Percentiles rank a stretch among this genome's conserved stretches.
Evolutionary conservation across 78 protist genomes (phyloP).

Genomic region (Emiliania huxleyi): DNA sequence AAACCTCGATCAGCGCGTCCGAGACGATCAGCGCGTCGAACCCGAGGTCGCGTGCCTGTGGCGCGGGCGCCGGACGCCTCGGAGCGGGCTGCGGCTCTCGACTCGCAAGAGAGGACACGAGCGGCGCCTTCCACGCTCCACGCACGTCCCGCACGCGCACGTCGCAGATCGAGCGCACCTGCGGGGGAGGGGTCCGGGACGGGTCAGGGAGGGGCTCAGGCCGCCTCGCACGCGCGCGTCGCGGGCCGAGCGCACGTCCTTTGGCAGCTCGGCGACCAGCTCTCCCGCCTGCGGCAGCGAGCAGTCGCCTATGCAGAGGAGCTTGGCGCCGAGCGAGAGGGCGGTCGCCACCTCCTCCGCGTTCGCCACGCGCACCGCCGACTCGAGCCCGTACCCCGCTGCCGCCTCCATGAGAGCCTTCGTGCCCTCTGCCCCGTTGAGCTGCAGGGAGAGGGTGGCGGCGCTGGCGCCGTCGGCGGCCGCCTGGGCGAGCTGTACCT

Average conservation of each 20-base stretch:
- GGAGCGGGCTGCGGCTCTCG: too few species aligned
- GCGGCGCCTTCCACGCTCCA: slow-evolving; percentile 9
- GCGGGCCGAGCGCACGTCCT: too few species aligned
- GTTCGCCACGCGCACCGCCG: neutral
- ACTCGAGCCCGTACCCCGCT: neutral
- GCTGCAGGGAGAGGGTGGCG: neutral
- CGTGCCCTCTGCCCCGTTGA: neutral
- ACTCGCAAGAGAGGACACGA: too few species aligned
- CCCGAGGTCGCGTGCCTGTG: slow-evolving; percentile 8
- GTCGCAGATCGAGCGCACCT: neutral
- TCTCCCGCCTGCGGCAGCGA: neutral
- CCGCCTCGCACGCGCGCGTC: too few species aligned
- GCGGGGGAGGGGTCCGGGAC: too few species aligned
- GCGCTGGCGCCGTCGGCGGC: neutral
- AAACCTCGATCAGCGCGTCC: neutral
- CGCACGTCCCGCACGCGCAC: neutral
- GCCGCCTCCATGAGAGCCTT: neutral
- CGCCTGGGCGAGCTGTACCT: neutral
- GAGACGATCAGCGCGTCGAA: neutral
- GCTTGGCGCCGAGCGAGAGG: neutral
- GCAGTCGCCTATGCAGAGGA: neutral
- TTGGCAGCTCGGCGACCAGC: neutral
- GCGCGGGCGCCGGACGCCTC: too few species aligned
- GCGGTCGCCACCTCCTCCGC: neutral
- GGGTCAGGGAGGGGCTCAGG: too few species aligned